Evolutionary conservation across 1,284 basidiomycete genomes (phyloP).

Genomic region (Tylopilus sp.): DNA sequence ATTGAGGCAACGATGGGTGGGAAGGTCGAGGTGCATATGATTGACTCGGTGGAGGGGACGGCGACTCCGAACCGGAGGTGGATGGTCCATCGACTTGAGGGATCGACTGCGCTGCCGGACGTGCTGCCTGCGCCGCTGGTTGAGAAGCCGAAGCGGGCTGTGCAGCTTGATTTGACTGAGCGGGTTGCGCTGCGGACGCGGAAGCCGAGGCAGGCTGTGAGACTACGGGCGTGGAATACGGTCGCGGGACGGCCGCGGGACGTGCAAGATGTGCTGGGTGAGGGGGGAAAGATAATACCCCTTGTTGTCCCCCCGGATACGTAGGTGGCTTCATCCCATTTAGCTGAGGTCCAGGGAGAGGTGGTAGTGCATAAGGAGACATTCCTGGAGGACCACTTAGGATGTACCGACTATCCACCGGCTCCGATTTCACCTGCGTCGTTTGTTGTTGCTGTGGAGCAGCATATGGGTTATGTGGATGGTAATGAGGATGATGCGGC

Average conservation of each 20-base stretch:
- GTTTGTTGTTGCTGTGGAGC: constrained; percentile 31
- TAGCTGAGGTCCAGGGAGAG: constrained; percentile 60
- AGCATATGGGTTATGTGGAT: constrained; percentile 44
- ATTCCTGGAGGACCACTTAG: constrained; percentile 42
- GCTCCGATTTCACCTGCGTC: constrained; percentile 62
- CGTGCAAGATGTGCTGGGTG: constrained; percentile 44
- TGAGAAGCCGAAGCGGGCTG: constrained; percentile 12
- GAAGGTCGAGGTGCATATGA: constrained; percentile 59
- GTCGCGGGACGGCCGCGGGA: constrained; percentile 23
- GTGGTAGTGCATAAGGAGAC: constrained; percentile 51
- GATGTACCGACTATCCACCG: constrained; percentile 61
- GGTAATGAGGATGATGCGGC: constrained; percentile 44
- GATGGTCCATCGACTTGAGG: constrained; percentile 65
- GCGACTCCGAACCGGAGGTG: constrained; percentile 55
- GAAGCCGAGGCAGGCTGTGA: constrained; percentile 19
- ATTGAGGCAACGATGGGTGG: constrained; percentile 58
- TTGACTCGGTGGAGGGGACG: constrained; percentile 55
- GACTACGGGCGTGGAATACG: constrained; percentile 21
- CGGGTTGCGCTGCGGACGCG: constrained; percentile 14
- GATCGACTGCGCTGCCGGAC: constrained; percentile 42
- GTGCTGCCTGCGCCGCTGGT: constrained; percentile 13
- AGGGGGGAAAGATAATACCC: constrained; percentile 54
- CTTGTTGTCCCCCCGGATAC: constrained; percentile 51
- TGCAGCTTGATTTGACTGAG: constrained; percentile 11
- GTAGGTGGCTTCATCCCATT: constrained; percentile 44